Conservation (phyloP, 768 basidiomycete genomes). For the Phanerochaete sordida region DNA sequence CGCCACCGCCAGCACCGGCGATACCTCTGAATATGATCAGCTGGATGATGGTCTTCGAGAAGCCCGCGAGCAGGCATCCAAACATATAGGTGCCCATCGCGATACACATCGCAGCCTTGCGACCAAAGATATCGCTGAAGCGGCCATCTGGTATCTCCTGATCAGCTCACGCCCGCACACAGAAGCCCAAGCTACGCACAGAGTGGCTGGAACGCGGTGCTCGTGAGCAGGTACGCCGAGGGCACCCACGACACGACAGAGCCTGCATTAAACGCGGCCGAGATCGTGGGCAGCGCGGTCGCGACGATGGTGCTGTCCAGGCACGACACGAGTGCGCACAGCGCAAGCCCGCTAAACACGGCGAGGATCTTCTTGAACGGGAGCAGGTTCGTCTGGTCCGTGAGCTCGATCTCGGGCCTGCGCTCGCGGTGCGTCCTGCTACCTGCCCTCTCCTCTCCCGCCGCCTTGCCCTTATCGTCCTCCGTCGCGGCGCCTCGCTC, state of each 20-base stretch:
- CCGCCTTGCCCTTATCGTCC: neutral
- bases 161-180: neutral
- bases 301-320: conserved; percentile 74
- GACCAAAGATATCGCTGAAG: conserved; percentile 64
- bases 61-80: conserved; percentile 64
- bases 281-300: conserved; percentile 71
- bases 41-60: conserved; percentile 60
- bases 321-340: conserved; percentile 58
- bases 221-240: conserved; percentile 66
- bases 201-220: conserved; percentile 56
- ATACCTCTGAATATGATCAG: conserved; percentile 68
- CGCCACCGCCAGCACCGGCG: conserved; percentile 69
- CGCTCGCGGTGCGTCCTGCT: neutral
- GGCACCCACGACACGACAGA: conserved; percentile 69
- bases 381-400: conserved; percentile 76
- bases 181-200: conserved; percentile 16
- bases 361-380: conserved; percentile 61
- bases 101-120: conserved; percentile 55
- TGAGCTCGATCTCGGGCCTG: conserved; percentile 28
- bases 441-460: too few species aligned
- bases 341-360: conserved; percentile 57
- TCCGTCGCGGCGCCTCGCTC: neutral
- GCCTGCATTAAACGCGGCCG: conserved; percentile 60
- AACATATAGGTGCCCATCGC: conserved; percentile 63
- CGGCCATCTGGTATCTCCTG: conserved; percentile 38